Evolutionary conservation across 2,329 filamentous ascomycete species (phyloP), one percentile per base, ranked within the genome.

Genomic region (Hymenoscyphus albidus): DNA sequence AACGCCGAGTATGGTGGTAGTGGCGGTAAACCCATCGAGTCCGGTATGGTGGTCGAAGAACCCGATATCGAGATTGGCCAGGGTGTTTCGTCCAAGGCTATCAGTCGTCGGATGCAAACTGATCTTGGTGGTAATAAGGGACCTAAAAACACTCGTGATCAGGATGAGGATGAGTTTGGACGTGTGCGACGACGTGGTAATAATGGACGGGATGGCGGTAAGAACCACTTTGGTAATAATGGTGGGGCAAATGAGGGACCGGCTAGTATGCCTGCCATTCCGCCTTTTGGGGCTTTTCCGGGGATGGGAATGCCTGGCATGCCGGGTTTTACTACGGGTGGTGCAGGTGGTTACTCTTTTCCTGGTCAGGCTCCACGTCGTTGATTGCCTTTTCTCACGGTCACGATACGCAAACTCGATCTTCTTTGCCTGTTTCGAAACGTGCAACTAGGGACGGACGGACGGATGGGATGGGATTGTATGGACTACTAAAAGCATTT

Each of bases 1-100:
- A 97, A 88, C 42, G 96, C 95, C 13, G 92, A 96, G 69, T 97
- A 89, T 75, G 95, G 95, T 70, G 95, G 95, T 62, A 97, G 92
- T 67, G 95, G 94, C 64, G 95, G 94, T 63, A 85, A 85, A 64
- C 80, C 87, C 1, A 92, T 99, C 66, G 89, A 93, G 74, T 82
- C 85, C 14, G 93, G 93, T 54, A 86, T 99, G 79, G 90, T 93
- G 6, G 90, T 99, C 32, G 95, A 99, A 76, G 95, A 99, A 78
- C 95, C 95, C 2, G 95, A 99, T 75, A 99, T 99, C 72, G 95
- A 99, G 78, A 99, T 99, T 64, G 95, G 95, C 62, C 93, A 94
- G 18, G 95, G 95, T 63, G 96, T 99, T 14, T 97, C 93, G 18
- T 97, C 93, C 55, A 99, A 99, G 81, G 92, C 87, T 48, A 89